Conservation (phyloP, 2,329 filamentous ascomycete species). For the Penicillium sp. region DNA sequence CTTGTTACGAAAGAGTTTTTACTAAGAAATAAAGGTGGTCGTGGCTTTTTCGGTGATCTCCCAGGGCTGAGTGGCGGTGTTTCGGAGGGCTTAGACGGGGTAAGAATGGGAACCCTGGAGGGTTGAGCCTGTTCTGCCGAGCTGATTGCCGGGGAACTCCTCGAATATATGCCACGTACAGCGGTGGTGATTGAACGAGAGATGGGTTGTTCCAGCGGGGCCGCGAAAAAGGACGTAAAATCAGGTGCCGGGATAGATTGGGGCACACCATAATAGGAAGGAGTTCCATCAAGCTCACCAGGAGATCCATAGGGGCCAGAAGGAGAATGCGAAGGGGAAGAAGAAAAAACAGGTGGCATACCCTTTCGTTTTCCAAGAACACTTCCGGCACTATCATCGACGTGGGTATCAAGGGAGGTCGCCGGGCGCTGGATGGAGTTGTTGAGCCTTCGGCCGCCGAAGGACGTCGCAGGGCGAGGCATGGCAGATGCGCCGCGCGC, state of each 20-base stretch:
- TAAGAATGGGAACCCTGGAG: slow-evolving; percentile 12
- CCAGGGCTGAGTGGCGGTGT: slow-evolving; percentile 28
- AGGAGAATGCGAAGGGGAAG: slow-evolving; percentile 23
- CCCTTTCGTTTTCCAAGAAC: slow-evolving; percentile 52
- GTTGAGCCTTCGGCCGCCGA: slow-evolving; percentile 52
- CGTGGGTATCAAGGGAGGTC: slow-evolving; percentile 44
- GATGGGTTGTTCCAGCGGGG: background rate
- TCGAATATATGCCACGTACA: background rate
- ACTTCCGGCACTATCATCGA: slow-evolving; percentile 38
- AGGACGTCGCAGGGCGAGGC: slow-evolving; percentile 55
- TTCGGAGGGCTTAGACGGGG: slow-evolving; percentile 35
- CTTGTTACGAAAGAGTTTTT: slow-evolving; percentile 75
- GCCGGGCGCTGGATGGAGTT: slow-evolving; percentile 41
- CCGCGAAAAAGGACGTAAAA: background rate
- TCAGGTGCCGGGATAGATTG: background rate
- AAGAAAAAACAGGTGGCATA: slow-evolving; percentile 45
- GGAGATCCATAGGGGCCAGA: slow-evolving; percentile 12
- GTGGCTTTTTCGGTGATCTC: slow-evolving; percentile 28
- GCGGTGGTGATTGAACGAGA: background rate
- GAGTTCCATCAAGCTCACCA: background rate
- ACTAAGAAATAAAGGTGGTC: slow-evolving; percentile 57
- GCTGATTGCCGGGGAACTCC: background rate
- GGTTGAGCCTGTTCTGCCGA: background rate
- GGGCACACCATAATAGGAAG: background rate
- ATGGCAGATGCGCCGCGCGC: slow-evolving; percentile 47